Evolutionary conservation across 176 grass and related monocot species (phyloP).

Genomic region (Sorghum bicolor): DNA sequence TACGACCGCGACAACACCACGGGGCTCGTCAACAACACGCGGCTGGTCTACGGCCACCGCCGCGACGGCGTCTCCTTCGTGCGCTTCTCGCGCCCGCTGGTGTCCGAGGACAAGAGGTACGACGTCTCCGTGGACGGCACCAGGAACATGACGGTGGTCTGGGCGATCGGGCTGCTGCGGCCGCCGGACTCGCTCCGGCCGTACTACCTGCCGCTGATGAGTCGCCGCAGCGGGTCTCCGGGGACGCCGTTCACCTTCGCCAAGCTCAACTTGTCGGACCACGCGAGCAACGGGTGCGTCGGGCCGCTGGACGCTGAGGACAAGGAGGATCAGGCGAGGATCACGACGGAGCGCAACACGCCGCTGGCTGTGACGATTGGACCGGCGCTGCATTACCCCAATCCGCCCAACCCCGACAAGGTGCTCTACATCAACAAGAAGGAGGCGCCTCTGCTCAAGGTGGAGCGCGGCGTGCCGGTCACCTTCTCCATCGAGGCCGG

Average conservation of each 20-base stretch:
- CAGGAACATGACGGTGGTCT: conserved; percentile 72
- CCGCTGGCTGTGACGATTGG: conserved; percentile 62
- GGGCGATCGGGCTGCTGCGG: conserved; percentile 72
- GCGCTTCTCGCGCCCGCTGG: conserved; percentile 57
- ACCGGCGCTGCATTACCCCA: conserved; percentile 72
- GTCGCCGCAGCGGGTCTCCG: conserved; percentile 50
- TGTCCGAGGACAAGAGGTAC: conserved; percentile 53
- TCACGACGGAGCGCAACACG: conserved; percentile 76
- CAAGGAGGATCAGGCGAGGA: conserved; percentile 85
- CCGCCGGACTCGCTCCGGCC: conserved; percentile 73
- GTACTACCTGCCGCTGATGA: conserved; percentile 83
- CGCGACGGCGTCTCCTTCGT: conserved; percentile 86
- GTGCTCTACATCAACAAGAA: conserved; percentile 98
- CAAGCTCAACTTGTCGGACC: conserved; percentile 52
- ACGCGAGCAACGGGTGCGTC: conserved; percentile 32
- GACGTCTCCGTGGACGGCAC: conserved; percentile 62
- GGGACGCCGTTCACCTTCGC: conserved; percentile 56
- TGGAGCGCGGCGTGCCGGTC: conserved; percentile 93
- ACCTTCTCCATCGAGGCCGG: conserved; percentile 89
- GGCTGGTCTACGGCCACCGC: conserved; percentile 79
- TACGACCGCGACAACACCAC: conserved; percentile 41
- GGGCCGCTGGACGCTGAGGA: conserved; percentile 85
- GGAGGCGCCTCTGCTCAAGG: conserved; percentile 90
- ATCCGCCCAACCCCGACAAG: conserved; percentile 72
- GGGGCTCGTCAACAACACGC: conserved; percentile 56